phyloP scores from a whole-genome alignment of 2,329 filamentous ascomycete species.

The Aspergillus fructus region DNA sequence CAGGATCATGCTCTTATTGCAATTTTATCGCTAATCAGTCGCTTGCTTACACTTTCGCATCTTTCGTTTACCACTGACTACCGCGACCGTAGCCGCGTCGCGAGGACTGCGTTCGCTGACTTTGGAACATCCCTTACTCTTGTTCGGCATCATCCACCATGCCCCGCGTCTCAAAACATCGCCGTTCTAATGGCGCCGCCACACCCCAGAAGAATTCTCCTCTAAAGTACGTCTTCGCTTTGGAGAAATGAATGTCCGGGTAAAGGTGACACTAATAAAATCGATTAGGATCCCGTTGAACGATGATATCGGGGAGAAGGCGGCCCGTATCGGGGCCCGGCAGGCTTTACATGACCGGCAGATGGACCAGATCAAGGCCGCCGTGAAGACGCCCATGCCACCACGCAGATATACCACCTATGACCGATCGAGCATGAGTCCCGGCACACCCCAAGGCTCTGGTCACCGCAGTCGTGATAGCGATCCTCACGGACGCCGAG shows the following conservation, averaged over 20 bases:
- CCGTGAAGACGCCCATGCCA: conserved; percentile 51
- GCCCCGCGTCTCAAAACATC: conserved; percentile 54
- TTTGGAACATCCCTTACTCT: conserved; percentile 20
- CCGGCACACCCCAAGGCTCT: conserved; percentile 49
- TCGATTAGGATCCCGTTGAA: conserved; percentile 80
- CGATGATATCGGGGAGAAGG: conserved; percentile 91
- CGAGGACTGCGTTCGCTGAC: conserved; percentile 3
- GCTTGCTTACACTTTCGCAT: background rate
- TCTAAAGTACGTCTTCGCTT: conserved; percentile 43
- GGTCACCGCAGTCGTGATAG: conserved; percentile 35
- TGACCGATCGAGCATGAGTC: conserved; percentile 44
- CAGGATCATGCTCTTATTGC: conserved; percentile 1
- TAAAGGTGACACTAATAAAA: conserved; percentile 14
- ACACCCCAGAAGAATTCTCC: conserved; percentile 55
- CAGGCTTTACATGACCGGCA: conserved; percentile 87
- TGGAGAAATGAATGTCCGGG: background rate
- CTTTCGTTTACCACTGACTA: background rate
- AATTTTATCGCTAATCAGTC: background rate
- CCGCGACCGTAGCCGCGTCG: background rate
- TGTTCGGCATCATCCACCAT: conserved; percentile 37
- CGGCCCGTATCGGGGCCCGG: conserved; percentile 79
- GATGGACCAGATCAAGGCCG: conserved; percentile 86
- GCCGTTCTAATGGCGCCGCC: conserved; percentile 46
- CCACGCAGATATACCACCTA: conserved; percentile 39
- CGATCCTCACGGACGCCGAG: conserved; percentile 64